phyloP scores from a whole-genome alignment of 192 early-diverging fungal species.

The Entomortierella parvispora region DNA sequence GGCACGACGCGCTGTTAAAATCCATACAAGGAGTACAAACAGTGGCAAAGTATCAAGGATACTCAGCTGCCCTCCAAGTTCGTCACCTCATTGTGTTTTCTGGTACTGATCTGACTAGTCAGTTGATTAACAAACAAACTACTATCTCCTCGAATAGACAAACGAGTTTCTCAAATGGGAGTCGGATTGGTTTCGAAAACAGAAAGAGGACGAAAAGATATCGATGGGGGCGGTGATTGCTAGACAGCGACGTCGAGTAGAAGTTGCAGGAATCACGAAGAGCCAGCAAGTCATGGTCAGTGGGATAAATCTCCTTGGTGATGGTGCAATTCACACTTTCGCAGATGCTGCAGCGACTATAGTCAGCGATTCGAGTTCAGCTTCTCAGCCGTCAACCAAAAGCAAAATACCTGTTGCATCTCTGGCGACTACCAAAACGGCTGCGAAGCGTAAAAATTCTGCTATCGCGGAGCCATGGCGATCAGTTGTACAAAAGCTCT shows the following conservation, averaged over 20 bases:
- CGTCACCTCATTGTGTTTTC: background rate
- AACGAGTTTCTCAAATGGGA: constrained; percentile 1
- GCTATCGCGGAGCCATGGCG: constrained; percentile 33
- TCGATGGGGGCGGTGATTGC: background rate
- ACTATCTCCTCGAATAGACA: background rate
- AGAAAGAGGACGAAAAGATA: no score
- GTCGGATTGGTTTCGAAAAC: no score
- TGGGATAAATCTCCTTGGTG: background rate
- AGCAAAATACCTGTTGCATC: constrained; percentile 14
- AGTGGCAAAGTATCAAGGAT: background rate
- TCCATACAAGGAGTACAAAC: background rate
- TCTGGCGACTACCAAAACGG: constrained; percentile 12
- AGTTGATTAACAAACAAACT: constrained; percentile 1
- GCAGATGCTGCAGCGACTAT: constrained; percentile 6
- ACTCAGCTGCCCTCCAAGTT: constrained; percentile 1
- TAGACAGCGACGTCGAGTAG: background rate
- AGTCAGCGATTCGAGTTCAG: background rate
- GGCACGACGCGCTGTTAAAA: background rate
- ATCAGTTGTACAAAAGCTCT: constrained; percentile 26
- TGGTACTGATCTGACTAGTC: background rate
- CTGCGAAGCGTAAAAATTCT: constrained; percentile 30
- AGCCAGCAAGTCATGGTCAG: constrained; percentile 4
- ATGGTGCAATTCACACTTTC: background rate
- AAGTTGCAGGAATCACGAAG: background rate
- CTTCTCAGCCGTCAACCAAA: constrained; percentile 1